Evolutionary conservation across 306 rosid species (phyloP).

Genomic region (Albizia julibrissin): DNA sequence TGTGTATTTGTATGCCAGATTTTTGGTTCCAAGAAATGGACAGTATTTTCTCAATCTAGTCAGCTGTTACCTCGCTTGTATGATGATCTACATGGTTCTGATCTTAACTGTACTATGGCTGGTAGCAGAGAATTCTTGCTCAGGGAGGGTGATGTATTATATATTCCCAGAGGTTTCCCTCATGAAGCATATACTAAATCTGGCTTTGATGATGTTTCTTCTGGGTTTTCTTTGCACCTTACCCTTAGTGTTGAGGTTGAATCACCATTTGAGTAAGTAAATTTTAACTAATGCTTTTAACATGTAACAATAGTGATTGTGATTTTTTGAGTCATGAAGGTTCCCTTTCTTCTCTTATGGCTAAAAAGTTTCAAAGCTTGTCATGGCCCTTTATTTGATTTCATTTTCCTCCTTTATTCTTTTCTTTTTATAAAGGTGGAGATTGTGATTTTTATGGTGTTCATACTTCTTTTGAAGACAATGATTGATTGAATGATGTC

Average conservation of each 20-base stretch:
- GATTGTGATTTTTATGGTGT: conserved; percentile 17
- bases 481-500: conserved; percentile 11
- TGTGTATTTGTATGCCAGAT: conserved; percentile 88
- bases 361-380: conserved; percentile 16
- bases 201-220: conserved; percentile 42
- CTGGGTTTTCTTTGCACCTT: conserved; percentile 70
- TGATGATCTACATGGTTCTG: conserved; percentile 54
- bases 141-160: conserved; percentile 72
- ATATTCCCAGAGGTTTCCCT: conserved; percentile 87
- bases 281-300: conserved; percentile 26
- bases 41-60: conserved; percentile 52
- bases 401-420: background rate
- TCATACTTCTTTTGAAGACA: conserved; percentile 11
- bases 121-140: conserved; percentile 52
- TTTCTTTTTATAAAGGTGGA: background rate
- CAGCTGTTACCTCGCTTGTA: conserved; percentile 71
- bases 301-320: conserved; percentile 9
- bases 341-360: conserved; percentile 1
- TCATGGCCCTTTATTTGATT: conserved; percentile 5
- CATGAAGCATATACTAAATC: conserved; percentile 70
- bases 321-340: conserved; percentile 11
- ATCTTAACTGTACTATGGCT: conserved; percentile 44
- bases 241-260: conserved; percentile 89
- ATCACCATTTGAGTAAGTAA: conserved; percentile 87
- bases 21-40: conserved; percentile 79